phyloP scores from a whole-genome alignment of 2,329 filamentous ascomycete genomes.

The Aspergillus neoniger region DNA sequence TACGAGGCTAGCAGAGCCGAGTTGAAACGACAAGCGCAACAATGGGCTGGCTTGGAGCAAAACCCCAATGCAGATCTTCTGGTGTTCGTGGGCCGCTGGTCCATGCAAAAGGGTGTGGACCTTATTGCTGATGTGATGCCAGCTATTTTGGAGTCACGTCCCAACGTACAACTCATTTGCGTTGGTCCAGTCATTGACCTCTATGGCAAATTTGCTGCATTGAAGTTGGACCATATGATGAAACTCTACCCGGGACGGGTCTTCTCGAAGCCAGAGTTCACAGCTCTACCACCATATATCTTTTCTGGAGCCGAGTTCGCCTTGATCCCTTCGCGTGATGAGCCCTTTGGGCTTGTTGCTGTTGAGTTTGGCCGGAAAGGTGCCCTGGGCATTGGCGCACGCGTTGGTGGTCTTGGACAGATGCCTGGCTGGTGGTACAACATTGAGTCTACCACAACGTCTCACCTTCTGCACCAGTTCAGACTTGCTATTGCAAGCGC shows the following conservation, averaged over 20 bases:
- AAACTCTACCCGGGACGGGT: conserved; percentile 65
- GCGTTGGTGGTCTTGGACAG: conserved; percentile 67
- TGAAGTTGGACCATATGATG: conserved; percentile 67
- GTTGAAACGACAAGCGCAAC: conserved; percentile 63
- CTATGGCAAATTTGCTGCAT: conserved; percentile 67
- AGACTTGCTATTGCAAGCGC: conserved; percentile 64
- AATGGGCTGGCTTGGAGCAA: conserved; percentile 66
- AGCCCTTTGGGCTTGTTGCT: conserved; percentile 69
- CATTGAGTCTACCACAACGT: conserved; percentile 64
- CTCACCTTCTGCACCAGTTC: conserved; percentile 66
- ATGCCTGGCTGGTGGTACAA: conserved; percentile 75
- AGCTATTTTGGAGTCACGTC: conserved; percentile 60
- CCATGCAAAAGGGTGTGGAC: conserved; percentile 69
- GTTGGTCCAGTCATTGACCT: conserved; percentile 68
- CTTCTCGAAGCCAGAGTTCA: conserved; percentile 69
- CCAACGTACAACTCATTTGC: conserved; percentile 63
- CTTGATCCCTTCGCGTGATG: conserved; percentile 67
- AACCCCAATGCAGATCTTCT: conserved; percentile 65
- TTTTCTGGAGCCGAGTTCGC: conserved; percentile 70
- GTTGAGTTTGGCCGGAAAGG: conserved; percentile 70
- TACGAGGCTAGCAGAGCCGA: conserved; percentile 57
- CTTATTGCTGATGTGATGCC: conserved; percentile 69
- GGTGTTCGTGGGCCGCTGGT: conserved; percentile 70
- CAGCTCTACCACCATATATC: conserved; percentile 65
- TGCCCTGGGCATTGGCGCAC: conserved; percentile 65